Evolutionary conservation across 2,329 filamentous ascomycete species (phyloP).

Genomic region (Huntiella abstrusa): DNA sequence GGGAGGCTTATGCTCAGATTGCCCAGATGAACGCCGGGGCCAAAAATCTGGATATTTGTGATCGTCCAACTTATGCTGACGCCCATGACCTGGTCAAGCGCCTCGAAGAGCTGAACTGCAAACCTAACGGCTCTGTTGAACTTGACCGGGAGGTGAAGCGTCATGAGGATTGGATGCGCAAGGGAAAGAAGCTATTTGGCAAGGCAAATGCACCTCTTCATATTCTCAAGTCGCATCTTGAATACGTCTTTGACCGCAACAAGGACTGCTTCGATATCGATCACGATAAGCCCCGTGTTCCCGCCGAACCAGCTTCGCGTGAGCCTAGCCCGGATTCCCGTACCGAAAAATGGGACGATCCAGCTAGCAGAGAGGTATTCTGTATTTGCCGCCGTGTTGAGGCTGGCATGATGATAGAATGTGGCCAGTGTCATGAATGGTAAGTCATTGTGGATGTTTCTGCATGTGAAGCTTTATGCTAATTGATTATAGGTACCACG

Average conservation of each 20-base stretch:
- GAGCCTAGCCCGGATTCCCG: conserved; percentile 45
- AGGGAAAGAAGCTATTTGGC: conserved; percentile 91
- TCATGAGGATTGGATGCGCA: conserved; percentile 98
- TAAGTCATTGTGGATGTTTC: conserved; percentile 25
- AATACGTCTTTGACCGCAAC: conserved; percentile 80
- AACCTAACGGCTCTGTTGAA: conserved; percentile 76
- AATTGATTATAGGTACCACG: conserved; percentile 55
- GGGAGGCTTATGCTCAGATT: conserved; percentile 82
- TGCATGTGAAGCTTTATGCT: neutral
- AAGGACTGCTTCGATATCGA: conserved; percentile 76
- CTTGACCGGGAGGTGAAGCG: conserved; percentile 86
- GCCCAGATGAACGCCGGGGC: conserved; percentile 62
- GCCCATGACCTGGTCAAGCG: conserved; percentile 81
- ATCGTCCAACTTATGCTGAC: conserved; percentile 72
- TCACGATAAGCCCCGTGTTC: conserved; percentile 66
- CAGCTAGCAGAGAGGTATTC: conserved; percentile 61
- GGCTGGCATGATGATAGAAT: conserved; percentile 99
- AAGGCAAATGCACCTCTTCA: conserved; percentile 95
- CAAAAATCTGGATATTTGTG: conserved; percentile 52
- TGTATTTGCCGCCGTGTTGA: conserved; percentile 89
- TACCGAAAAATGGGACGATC: conserved; percentile 38
- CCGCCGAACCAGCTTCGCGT: conserved; percentile 78
- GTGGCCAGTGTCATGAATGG: conserved; percentile 96
- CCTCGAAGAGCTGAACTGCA: conserved; percentile 76
- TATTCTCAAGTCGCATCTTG: conserved; percentile 86